phyloP scores from a whole-genome alignment of 495 filamentous ascomycete species.

The Hypoxylon lenormandii region DNA sequence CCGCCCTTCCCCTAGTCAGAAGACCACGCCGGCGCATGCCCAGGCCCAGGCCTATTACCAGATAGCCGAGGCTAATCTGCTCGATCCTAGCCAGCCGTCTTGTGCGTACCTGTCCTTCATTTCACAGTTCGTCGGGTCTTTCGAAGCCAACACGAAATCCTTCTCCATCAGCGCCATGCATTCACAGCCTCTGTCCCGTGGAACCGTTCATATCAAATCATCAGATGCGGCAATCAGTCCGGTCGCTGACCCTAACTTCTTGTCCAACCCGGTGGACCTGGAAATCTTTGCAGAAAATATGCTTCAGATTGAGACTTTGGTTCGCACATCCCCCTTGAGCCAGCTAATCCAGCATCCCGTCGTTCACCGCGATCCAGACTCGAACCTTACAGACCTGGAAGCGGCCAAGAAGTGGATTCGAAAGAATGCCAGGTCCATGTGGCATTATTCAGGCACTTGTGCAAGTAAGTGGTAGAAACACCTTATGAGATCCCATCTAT shows the following conservation, averaged over 20 bases:
- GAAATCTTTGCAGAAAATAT: neutral
- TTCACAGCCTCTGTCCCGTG: neutral
- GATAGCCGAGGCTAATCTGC: conserved; percentile 25
- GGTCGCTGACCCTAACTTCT: neutral
- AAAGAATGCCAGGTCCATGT: conserved; percentile 33
- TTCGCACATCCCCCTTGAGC: conserved; percentile 49
- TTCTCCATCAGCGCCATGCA: conserved; percentile 5
- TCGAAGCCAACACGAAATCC: conserved; percentile 14
- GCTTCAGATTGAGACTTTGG: conserved; percentile 35
- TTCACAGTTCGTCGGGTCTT: conserved; percentile 4
- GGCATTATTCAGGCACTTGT: conserved; percentile 56
- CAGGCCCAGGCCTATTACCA: conserved; percentile 15
- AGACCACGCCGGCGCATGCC: neutral
- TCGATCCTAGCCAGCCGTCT: conserved; percentile 15
- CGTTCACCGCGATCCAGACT: neutral
- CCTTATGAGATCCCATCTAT: no score
- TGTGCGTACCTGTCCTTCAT: conserved; percentile 5
- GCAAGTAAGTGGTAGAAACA: conserved; percentile 51
- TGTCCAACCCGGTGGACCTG: neutral
- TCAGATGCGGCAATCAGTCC: conserved; percentile 22
- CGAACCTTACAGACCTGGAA: conserved; percentile 21
- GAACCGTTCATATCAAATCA: neutral
- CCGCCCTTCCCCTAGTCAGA: neutral
- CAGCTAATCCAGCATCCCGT: conserved; percentile 30
- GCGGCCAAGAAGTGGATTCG: conserved; percentile 25